Evolutionary conservation across 139 green algal genomes (phyloP), one percentile per base, ranked within the genome.

Genomic region (Yamagishiella unicocca): DNA sequence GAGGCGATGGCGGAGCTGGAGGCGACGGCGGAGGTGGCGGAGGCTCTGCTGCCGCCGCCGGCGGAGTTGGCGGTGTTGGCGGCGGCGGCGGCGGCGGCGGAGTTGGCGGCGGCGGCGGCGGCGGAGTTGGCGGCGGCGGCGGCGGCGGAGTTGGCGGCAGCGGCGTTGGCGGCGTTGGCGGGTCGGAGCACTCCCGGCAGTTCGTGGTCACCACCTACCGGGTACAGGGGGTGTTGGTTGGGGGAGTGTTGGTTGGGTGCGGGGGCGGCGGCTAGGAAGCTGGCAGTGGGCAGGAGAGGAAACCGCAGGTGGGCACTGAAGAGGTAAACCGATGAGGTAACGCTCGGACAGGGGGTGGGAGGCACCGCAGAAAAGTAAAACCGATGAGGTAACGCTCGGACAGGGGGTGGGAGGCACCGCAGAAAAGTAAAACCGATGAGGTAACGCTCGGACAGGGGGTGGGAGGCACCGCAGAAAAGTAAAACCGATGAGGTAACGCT

Each of bases 151-250:
- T 12, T 43, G 72, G 8, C 19, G 58, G 78, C 21, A 33, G 43
- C n/a, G 40, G 73, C 2, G 54, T 40, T n/a, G 74, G 72, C 1
- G 71, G 31, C 0, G 68, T 61, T 0, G 82, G 46, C 14, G 33
- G 40, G 25, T 1, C 33, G 0, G 87, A 82, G 19, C 89, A 87
- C 89, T 89, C 84, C 14, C 72, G 89, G 6, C 72, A 89, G 73
- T 92, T 92, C 81, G 53, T 92, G 24, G 85, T 64, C 29, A 86
- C 80, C 22, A 90, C 84, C 6, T 92, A 90, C 73, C 38, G 76
- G 62, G 87, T 90, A 53, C 67, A 17, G 27, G 2, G 54, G 33
- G 64, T 53, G 55, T 4, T 80, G 40, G 27, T 7, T 10, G 19
- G 24, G 33, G 31, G 24, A n/a, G 27, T 17, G 24, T 10, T 38